phyloP scores from a whole-genome alignment of 2,329 filamentous ascomycete species.

The Fusarium sp. region DNA sequence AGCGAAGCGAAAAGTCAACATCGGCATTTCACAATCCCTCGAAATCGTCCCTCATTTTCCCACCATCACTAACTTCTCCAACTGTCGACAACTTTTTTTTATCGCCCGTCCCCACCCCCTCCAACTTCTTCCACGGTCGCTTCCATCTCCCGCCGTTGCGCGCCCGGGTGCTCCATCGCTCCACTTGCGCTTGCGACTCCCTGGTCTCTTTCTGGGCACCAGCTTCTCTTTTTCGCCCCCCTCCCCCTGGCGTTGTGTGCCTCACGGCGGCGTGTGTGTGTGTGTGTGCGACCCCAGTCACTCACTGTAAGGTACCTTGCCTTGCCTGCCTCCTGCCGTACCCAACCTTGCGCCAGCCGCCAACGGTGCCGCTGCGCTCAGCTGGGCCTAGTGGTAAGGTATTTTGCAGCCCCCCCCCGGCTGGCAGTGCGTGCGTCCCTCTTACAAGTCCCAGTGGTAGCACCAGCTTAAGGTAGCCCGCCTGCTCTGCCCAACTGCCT shows the following conservation, averaged over 20 bases:
- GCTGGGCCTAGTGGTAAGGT: constrained; percentile 22
- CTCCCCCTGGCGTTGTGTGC: constrained; percentile 24
- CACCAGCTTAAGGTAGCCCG: constrained; percentile 40
- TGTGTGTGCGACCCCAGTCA: constrained; percentile 25
- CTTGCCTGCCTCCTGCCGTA: not conserved
- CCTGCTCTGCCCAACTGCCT: constrained; percentile 30
- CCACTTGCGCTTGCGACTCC: constrained; percentile 16
- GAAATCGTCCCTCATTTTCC: not conserved
- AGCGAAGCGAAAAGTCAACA: constrained; percentile 1
- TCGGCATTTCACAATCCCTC: not conserved
- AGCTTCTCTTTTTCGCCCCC: not conserved
- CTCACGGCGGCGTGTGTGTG: constrained; percentile 1
- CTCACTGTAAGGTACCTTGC: constrained; percentile 36
- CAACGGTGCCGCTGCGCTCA: constrained; percentile 30
- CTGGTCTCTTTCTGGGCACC: constrained; percentile 1
- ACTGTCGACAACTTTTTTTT: not conserved
- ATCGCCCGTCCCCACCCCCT: constrained; percentile 1
- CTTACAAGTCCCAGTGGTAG: constrained; percentile 20
- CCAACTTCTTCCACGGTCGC: constrained; percentile 25
- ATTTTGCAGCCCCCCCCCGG: constrained; percentile 1
- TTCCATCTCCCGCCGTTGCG: constrained; percentile 24
- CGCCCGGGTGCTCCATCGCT: constrained; percentile 12
- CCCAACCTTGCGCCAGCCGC: constrained; percentile 22
- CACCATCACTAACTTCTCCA: not conserved
- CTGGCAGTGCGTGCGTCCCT: constrained; percentile 8